These are phyloP conservation scores for Leccinum fibrillosum DNA, from an alignment of 768 basidiomycete genomes.

Conservation along the genomic window DNA sequence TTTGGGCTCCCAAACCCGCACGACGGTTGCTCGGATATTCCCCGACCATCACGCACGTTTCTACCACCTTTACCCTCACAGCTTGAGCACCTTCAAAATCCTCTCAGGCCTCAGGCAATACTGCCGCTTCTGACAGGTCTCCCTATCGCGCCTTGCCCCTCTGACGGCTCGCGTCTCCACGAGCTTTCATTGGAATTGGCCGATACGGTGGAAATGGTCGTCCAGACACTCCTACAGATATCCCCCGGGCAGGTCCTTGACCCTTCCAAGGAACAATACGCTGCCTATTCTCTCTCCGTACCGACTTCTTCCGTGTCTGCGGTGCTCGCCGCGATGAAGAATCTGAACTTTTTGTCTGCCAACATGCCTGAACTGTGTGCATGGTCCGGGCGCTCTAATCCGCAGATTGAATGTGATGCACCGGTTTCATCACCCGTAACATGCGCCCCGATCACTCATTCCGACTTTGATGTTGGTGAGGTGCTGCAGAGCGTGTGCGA, in stretches of 20 bases:
- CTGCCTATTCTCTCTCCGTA: constrained; percentile 82
- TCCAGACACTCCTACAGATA: constrained; percentile 88
- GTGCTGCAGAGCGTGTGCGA: constrained; percentile 88
- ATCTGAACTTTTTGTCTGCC: constrained; percentile 90
- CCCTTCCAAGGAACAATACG: constrained; percentile 90
- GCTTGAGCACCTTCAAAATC: constrained; percentile 72
- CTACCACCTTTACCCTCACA: constrained; percentile 80
- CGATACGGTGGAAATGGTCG: constrained; percentile 85
- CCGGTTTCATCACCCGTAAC: constrained; percentile 17
- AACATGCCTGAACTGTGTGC: constrained; percentile 53
- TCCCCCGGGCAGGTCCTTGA: constrained; percentile 89
- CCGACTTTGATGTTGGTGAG: constrained; percentile 91
- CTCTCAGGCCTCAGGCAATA: constrained; percentile 38
- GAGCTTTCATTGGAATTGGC: constrained; percentile 86
- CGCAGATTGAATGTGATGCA: constrained; percentile 17
- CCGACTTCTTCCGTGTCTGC: constrained; percentile 87
- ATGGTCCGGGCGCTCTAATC: constrained; percentile 12
- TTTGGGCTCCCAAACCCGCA: constrained; percentile 13
- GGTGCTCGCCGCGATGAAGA: constrained; percentile 89
- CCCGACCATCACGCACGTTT: constrained; percentile 70
- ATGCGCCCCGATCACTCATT: constrained; percentile 22
- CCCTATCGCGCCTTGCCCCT: constrained; percentile 19
- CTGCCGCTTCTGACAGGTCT: constrained; percentile 10
- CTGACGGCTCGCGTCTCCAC: constrained; percentile 41
- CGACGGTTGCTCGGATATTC: constrained; percentile 32